phyloP scores from a whole-genome alignment of 768 basidiomycete species.

The Sarcodon aspratus region DNA sequence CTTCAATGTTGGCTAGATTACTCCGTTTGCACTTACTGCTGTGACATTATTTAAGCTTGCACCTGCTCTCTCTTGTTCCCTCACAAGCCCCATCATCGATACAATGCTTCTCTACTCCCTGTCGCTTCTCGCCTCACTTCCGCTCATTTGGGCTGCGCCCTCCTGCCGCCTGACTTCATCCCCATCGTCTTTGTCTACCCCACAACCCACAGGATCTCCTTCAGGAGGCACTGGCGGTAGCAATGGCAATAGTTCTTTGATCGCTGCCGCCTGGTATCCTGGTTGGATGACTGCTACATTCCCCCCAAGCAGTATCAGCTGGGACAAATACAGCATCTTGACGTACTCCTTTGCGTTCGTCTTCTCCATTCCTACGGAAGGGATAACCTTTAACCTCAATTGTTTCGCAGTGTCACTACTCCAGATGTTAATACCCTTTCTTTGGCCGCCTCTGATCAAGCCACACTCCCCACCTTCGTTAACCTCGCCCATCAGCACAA shows the following conservation, averaged over 20 bases:
- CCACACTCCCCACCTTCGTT: conserved; percentile 48
- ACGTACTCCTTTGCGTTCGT: conserved; percentile 60
- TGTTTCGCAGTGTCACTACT: conserved; percentile 19
- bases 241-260: conserved; percentile 7
- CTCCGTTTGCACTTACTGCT: too few relatives aligned
- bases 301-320: conserved; percentile 42
- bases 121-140: conserved; percentile 10
- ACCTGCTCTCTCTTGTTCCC: too few relatives aligned
- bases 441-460: conserved; percentile 30
- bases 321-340: conserved; percentile 57
- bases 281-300: conserved; percentile 49
- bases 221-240: conserved; percentile 1
- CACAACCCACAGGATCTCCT: background rate
- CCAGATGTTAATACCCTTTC: conserved; percentile 19
- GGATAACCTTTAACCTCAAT: background rate
- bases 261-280: conserved; percentile 55
- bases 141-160: conserved; percentile 17
- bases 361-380: background rate
- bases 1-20: too few relatives aligned
- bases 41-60: too few relatives aligned
- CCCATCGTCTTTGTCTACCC: background rate
- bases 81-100: too few relatives aligned
- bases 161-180: conserved; percentile 11
- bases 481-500: conserved; percentile 30
- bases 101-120: conserved; percentile 1